phyloP scores from a whole-genome alignment of 2,329 filamentous ascomycete species.

The Diplocarpon rosae region DNA sequence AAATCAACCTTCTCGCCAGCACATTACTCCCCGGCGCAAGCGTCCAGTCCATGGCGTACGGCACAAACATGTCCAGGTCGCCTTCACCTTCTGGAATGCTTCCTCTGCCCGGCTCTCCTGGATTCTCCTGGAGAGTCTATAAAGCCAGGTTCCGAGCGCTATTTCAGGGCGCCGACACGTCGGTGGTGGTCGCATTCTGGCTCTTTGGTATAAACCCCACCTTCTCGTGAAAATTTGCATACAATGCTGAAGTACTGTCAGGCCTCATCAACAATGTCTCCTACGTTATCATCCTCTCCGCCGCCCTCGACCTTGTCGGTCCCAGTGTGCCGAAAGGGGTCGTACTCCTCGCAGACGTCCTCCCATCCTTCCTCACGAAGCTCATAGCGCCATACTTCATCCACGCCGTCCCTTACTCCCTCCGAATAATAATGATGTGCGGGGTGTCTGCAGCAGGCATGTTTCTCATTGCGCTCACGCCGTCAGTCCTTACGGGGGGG shows the following conservation, averaged over 20 bases:
- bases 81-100: constrained; percentile 31
- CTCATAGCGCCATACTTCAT: constrained; percentile 90
- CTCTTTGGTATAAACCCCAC: constrained; percentile 83
- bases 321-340: constrained; percentile 77
- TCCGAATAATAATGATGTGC: constrained; percentile 66
- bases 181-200: constrained; percentile 79
- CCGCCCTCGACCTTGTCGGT: constrained; percentile 90
- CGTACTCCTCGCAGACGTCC: constrained; percentile 84
- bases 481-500: constrained; percentile 36
- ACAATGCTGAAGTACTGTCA: constrained; percentile 27
- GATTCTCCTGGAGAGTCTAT: constrained; percentile 65
- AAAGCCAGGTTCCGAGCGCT: constrained; percentile 50
- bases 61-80: constrained; percentile 16
- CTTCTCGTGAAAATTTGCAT: neutral
- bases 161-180: constrained; percentile 56
- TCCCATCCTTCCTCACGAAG: constrained; percentile 83
- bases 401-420: constrained; percentile 68
- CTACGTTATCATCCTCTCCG: constrained; percentile 92
- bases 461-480: constrained; percentile 77
- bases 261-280: constrained; percentile 94
- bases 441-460: constrained; percentile 71
- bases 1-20: neutral
- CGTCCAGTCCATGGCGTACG: constrained; percentile 5
- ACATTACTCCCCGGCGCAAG: neutral
- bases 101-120: constrained; percentile 46